Conservation (phyloP, 305 asterid genomes). For the Rubia tinctorum region DNA sequence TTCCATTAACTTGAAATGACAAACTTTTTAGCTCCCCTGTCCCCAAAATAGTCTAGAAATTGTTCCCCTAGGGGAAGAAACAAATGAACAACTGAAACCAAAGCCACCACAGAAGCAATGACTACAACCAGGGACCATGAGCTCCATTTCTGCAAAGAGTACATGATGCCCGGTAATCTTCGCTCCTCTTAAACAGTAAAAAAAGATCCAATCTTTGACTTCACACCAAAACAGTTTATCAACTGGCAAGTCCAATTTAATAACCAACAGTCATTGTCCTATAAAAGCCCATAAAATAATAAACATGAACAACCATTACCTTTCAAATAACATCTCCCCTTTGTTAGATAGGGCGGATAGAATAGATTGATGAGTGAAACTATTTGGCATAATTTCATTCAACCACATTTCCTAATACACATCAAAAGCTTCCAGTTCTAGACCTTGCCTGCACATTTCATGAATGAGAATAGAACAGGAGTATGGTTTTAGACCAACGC, state of each 20-base stretch:
- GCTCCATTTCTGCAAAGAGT: slow-evolving; percentile 71
- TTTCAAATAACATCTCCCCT: neutral
- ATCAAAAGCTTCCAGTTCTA: slow-evolving; percentile 41
- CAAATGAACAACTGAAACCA: slow-evolving; percentile 70
- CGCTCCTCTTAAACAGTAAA: slow-evolving; percentile 13
- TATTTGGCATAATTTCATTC: slow-evolving; percentile 36
- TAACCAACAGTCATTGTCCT: slow-evolving; percentile 7
- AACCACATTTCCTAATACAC: slow-evolving; percentile 45
- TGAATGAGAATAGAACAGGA: slow-evolving; percentile 50
- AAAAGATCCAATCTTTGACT: slow-evolving; percentile 14
- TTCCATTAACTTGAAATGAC: slow-evolving; percentile 43
- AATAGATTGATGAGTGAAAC: slow-evolving; percentile 44
- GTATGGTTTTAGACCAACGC: slow-evolving; percentile 52
- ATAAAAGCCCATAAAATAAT: neutral
- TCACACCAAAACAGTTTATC: slow-evolving; percentile 1
- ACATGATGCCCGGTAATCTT: slow-evolving; percentile 49
- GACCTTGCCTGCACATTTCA: slow-evolving; percentile 63
- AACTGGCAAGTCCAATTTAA: neutral
- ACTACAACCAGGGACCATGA: slow-evolving; percentile 74
- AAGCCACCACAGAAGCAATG: slow-evolving; percentile 53
- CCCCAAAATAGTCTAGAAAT: slow-evolving; percentile 50
- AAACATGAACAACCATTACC: slow-evolving; percentile 7
- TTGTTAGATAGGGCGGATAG: slow-evolving; percentile 52
- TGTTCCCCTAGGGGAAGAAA: slow-evolving; percentile 63
- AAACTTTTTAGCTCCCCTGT: slow-evolving; percentile 41